Conservation (phyloP, 495 filamentous ascomycete species). For the Trichoderma erinaceum region DNA sequence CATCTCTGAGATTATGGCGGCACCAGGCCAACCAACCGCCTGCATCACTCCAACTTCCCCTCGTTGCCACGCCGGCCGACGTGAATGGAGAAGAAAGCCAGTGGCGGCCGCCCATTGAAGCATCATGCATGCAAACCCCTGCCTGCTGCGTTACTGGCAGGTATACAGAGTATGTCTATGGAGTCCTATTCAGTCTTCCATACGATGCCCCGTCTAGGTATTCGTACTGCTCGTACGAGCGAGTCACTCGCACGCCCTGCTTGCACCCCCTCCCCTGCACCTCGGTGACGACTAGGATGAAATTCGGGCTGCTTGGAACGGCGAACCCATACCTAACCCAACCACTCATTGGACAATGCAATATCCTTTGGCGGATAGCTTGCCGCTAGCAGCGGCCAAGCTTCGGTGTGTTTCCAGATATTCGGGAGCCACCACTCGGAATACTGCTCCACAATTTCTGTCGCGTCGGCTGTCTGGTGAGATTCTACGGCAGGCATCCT, state of each 20-base stretch:
- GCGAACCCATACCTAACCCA: background rate
- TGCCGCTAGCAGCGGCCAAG: conserved; percentile 12
- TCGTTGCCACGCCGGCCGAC: background rate
- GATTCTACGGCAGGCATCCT: background rate
- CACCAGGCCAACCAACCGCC: background rate
- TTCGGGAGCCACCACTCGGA: conserved; percentile 8
- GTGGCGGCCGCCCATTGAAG: background rate
- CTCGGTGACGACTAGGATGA: conserved; percentile 4
- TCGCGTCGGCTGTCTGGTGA: background rate
- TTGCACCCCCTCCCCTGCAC: background rate
- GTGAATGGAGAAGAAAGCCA: background rate
- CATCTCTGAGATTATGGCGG: background rate
- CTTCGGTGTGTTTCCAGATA: conserved; percentile 12
- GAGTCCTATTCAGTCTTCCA: background rate
- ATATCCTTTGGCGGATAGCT: background rate
- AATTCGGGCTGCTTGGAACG: background rate
- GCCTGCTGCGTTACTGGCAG: background rate
- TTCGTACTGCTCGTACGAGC: background rate
- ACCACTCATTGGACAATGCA: conserved; percentile 4
- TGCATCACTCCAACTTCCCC: background rate
- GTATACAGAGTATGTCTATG: background rate
- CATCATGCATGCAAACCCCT: background rate
- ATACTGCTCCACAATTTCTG: conserved; percentile 6
- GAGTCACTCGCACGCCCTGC: background rate
- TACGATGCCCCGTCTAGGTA: background rate